Evolutionary conservation across 1,284 basidiomycete genomes (phyloP), one percentile per base, ranked within the genome.

Genomic region (Boletus smithii): DNA sequence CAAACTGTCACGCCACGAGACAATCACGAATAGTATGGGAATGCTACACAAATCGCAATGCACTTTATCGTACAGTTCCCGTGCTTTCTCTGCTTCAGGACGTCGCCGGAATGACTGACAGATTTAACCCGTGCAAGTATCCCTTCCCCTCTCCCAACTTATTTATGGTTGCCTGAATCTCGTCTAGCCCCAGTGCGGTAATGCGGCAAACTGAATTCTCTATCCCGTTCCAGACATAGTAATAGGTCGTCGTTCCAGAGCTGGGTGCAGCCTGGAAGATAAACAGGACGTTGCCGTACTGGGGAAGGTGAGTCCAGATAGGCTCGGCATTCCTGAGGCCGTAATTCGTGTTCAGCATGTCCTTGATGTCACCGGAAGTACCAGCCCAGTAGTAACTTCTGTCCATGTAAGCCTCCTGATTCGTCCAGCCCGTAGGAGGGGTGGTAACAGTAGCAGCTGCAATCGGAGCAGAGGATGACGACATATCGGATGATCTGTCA

Each of bases 391-490:
- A 44, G 18, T 35, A 39, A 24, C 9, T 9, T 27, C 3, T 30
- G 23, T 16, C 5, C 47, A 51, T 35, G 30, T 38, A 8, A 14
- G 4, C 18, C 13, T 37, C 29, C 2, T 46, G 3, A 31, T 33
- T 20, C 2, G 44, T 42, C 50, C 50, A 52, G 9, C 39, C 44
- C 8, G 6, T 18, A 38, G 33, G 48, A 38, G 31, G 41, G 42
- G 20, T 20, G 23, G 8, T 23, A 8, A 8, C 23, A 8, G 23
- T 23, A n/a, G n/a, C n/a, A n/a, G n/a, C n/a, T n/a, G 30, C 22
- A 7, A 27, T 31, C 17, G 18, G 13, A 14, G 47, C 2, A 18
- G 43, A 17, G 18, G 40, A 45, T 11, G 43, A 44, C n/a, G 26
- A 17, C 34, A 35, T 35, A 5, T 22, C 20, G 6, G 34, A 20